phyloP scores from a whole-genome alignment of 768 basidiomycete species.

The Fomitopsis serialis region DNA sequence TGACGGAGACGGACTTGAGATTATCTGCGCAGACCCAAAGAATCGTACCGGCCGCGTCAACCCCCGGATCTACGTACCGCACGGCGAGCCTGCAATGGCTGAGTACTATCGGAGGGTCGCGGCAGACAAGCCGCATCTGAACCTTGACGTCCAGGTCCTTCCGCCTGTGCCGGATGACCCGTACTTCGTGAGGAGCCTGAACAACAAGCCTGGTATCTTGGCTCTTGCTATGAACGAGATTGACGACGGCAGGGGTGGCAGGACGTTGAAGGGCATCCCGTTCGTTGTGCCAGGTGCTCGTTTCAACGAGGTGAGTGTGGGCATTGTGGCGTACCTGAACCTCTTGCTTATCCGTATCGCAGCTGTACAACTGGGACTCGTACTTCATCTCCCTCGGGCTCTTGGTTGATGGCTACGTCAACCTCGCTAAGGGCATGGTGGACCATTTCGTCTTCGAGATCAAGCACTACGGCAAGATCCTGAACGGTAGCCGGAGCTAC shows the following conservation, averaged over 20 bases:
- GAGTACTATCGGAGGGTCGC: slow-evolving; percentile 94
- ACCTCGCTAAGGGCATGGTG: slow-evolving; percentile 96
- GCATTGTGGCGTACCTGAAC: not conserved
- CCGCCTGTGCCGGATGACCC: slow-evolving; percentile 87
- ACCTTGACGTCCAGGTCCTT: slow-evolving; percentile 87
- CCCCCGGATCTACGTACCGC: slow-evolving; percentile 92
- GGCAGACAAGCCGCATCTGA: slow-evolving; percentile 87
- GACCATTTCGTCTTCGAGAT: slow-evolving; percentile 99
- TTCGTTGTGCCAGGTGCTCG: slow-evolving; percentile 96
- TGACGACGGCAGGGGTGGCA: slow-evolving; percentile 71
- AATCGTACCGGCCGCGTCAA: slow-evolving; percentile 88
- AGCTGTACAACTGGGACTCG: slow-evolving; percentile 95
- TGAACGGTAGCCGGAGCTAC: slow-evolving; percentile 93
- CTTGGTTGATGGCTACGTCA: slow-evolving; percentile 89
- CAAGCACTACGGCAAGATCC: slow-evolving; percentile 93
- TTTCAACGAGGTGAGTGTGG: slow-evolving; percentile 72
- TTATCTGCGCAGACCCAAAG: slow-evolving; percentile 97
- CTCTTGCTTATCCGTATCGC: not conserved
- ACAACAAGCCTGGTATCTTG: slow-evolving; percentile 89
- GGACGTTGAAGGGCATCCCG: slow-evolving; percentile 86
- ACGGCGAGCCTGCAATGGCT: slow-evolving; percentile 90
- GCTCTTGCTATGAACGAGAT: slow-evolving; percentile 95
- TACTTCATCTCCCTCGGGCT: slow-evolving; percentile 94
- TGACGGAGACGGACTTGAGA: slow-evolving; percentile 94
- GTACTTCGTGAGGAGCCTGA: slow-evolving; percentile 84